A percentile compares a stretch with the other conserved stretches of the same genome.
Evolutionary conservation across 192 early-diverging fungal species (phyloP).

Genomic region (Coemansia sp.): DNA sequence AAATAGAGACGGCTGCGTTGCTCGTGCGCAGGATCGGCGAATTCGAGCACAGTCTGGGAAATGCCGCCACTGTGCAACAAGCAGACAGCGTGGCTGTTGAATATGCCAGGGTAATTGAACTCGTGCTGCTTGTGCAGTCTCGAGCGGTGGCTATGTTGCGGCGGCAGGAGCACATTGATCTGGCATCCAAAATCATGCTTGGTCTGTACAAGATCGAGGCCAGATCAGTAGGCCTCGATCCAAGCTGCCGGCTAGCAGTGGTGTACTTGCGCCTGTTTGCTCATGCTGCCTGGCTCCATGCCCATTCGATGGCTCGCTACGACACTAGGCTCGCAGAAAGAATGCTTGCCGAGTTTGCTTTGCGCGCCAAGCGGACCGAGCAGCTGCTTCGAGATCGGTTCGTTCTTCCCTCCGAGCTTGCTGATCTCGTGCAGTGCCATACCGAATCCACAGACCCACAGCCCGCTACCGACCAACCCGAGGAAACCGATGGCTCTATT

Average conservation of each 20-base stretch:
- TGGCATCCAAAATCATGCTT: constrained; percentile 26
- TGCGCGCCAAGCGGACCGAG: constrained; percentile 9
- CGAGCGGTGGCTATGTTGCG: background rate
- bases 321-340: constrained; percentile 15
- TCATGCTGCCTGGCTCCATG: constrained; percentile 33
- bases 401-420: constrained; percentile 7
- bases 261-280: constrained; percentile 29
- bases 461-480: background rate
- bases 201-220: constrained; percentile 27
- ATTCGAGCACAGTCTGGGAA: background rate
- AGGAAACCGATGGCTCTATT: background rate
- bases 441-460: background rate
- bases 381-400: background rate
- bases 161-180: background rate
- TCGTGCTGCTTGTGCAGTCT: constrained; percentile 4
- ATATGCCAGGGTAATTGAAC: constrained; percentile 11
- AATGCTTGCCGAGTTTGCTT: constrained; percentile 26
- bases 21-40: constrained; percentile 2
- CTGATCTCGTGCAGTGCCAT: background rate
- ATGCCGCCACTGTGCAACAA: background rate
- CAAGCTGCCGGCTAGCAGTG: constrained; percentile 13
- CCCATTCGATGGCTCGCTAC: constrained; percentile 7
- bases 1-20: background rate
- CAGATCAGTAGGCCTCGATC: constrained; percentile 29
- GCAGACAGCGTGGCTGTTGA: constrained; percentile 1